Evolutionary conservation across 2,329 filamentous ascomycete species (phyloP).

Genomic region (Chaetomium sp.): DNA sequence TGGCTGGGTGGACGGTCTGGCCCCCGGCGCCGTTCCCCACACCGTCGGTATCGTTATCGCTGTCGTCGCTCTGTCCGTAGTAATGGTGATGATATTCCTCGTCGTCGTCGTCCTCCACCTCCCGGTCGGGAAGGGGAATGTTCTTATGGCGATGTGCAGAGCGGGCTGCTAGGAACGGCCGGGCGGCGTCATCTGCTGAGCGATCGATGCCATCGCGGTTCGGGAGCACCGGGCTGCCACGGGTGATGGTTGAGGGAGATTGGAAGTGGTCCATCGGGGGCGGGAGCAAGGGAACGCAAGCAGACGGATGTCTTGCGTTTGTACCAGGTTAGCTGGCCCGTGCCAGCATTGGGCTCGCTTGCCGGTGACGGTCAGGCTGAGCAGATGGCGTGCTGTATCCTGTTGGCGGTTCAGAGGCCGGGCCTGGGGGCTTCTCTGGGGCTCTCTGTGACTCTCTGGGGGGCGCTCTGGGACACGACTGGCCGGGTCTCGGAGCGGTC

Average conservation of each 20-base stretch:
- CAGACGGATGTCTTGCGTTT: constrained; percentile 20
- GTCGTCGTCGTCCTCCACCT: not conserved
- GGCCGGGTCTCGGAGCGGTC: constrained; percentile 17
- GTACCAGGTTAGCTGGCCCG: constrained; percentile 19
- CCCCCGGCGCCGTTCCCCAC: no score
- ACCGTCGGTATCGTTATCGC: no score
- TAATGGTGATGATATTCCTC: no score
- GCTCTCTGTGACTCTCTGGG: no score
- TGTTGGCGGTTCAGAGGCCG: constrained; percentile 9
- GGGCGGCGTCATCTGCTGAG: constrained; percentile 19
- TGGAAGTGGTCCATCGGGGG: constrained; percentile 20
- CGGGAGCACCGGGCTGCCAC: constrained; percentile 15
- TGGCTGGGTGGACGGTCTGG: constrained; percentile 10
- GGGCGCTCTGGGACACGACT: constrained; percentile 5
- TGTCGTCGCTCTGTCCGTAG: no score
- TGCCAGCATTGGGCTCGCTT: constrained; percentile 24
- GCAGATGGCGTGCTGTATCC: constrained; percentile 26
- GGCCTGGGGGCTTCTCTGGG: not conserved
- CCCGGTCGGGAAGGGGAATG: constrained; percentile 1
- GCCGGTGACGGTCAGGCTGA: constrained; percentile 18
- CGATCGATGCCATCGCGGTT: constrained; percentile 23
- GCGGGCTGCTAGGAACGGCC: constrained; percentile 16
- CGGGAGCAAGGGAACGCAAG: constrained; percentile 13
- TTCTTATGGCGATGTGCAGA: constrained; percentile 17
- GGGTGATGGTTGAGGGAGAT: constrained; percentile 13